These are phyloP conservation scores for Penicillium freii DNA, from an alignment of 2,329 filamentous ascomycete genomes.

Conservation along the genomic window DNA sequence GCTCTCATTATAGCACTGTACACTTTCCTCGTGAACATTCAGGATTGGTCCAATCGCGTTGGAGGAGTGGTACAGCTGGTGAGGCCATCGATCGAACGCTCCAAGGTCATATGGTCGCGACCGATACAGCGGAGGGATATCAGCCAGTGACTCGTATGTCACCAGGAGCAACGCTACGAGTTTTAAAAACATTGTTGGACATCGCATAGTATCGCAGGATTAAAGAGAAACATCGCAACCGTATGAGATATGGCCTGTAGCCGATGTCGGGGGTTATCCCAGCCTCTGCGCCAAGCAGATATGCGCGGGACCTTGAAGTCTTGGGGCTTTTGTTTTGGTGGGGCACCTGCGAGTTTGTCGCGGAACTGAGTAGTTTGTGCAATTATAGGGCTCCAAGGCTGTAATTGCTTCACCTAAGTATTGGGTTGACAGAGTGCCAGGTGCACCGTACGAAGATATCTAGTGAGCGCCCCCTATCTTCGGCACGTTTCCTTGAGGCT, in stretches of 20 bases:
- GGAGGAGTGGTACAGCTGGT: background rate
- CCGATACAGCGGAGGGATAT: background rate
- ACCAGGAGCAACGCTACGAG: background rate
- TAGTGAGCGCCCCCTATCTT: too few species aligned
- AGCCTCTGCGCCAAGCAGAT: background rate
- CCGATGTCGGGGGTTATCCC: background rate
- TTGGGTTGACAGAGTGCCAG: too few species aligned
- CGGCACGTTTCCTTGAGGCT: background rate
- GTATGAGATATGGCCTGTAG: background rate
- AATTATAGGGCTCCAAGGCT: too few species aligned
- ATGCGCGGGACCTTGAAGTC: background rate
- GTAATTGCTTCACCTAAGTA: too few species aligned
- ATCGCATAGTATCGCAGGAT: background rate
- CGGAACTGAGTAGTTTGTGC: too few species aligned
- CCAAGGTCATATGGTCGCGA: slow-evolving; percentile 1
- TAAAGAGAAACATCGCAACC: background rate
- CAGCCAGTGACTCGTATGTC: background rate
- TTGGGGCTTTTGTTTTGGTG: background rate
- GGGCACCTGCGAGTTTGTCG: background rate
- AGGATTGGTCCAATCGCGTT: background rate
- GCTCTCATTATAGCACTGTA: background rate
- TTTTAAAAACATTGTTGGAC: background rate
- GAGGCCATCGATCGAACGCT: slow-evolving; percentile 2
- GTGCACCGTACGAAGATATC: too few species aligned
- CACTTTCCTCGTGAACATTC: background rate